Evolutionary conservation across 129 eudicot genomes (phyloP), one percentile per base, ranked within the genome.

Genomic region (Deinandra increscens): DNA sequence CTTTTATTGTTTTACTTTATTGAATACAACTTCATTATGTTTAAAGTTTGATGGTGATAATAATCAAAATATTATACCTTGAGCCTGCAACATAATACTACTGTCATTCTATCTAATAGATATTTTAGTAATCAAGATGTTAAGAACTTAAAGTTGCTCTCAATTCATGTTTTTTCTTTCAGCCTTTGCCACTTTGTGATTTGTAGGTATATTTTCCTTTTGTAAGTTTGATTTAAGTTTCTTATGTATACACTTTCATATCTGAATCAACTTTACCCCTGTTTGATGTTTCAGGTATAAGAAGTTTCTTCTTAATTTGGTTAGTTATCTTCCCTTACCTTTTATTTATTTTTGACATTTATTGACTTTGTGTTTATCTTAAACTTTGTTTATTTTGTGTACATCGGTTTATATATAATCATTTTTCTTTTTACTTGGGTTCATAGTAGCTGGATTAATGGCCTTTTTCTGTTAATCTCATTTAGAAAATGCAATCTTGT

Each of bases 261-360:
- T 55, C 9, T 22, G 26, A 22, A 69, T 69, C n/a, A 41, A 58
- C 45, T 71, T 71, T 46, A 17, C 59, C 14, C 14, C 31, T 18
- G 56, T 72, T 60, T 60, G 36, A 60, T 59, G 60, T 60, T 72
- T 60, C 19, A 44, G 60, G 42, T 46, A 45, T n/a, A n/a, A n/a
- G n/a, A 39, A 70, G 55, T 9, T 41, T 70, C 42, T 55, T 39
- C 66, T 56, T 9, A n/a, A 70, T 26, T 53, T 17, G 66, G 31
- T 70, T 41, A 38, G 56, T 56, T 70, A 70, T 70, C 54, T 70
- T 23, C 14, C 4, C 22, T 56, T n/a, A 22, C 64, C 31, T 26
- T 51, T 63, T 34, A 22, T 51, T 51, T 0, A 18, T 5, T 41
- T 18, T 55, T 8, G 11, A 18, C 17, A 55, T 39, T 39, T 12